Evolutionary conservation across 805 yeast species (phyloP).

Genomic region (Candida coquimbonensis): DNA sequence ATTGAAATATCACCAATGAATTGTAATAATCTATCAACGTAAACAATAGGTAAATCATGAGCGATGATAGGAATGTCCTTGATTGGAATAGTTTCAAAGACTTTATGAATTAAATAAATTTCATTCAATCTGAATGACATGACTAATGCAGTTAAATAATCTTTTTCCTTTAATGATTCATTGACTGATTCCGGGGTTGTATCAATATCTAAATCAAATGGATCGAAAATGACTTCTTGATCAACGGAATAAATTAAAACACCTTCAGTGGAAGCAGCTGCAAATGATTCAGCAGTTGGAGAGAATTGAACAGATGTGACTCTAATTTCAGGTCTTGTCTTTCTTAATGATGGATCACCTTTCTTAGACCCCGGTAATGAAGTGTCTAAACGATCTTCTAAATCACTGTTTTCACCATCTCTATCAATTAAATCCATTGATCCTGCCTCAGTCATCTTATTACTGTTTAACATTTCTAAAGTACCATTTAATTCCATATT

Average conservation of each 20-base stretch:
- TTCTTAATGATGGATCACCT: constrained; percentile 69
- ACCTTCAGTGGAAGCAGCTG: constrained; percentile 95
- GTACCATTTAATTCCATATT: constrained; percentile 94
- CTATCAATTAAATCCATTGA: constrained; percentile 74
- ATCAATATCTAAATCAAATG: constrained; percentile 89
- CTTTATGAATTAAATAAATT: constrained; percentile 57
- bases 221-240: constrained; percentile 73
- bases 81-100: constrained; percentile 68
- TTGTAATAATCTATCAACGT: constrained; percentile 56
- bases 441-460: constrained; percentile 83
- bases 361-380: constrained; percentile 81
- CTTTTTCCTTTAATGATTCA: constrained; percentile 47
- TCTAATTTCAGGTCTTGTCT: constrained; percentile 73
- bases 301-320: constrained; percentile 75
- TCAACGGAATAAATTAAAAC: constrained; percentile 76
- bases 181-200: constrained; percentile 76
- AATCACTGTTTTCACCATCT: constrained; percentile 79
- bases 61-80: constrained; percentile 62
- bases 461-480: constrained; percentile 66
- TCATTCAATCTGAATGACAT: constrained; percentile 95
- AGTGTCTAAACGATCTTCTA: constrained; percentile 71
- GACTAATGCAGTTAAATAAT: constrained; percentile 69
- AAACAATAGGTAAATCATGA: constrained; percentile 68
- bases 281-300: constrained; percentile 86
- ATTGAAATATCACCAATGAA: constrained; percentile 63